Evolutionary conservation across 2,329 filamentous ascomycete species (phyloP), one percentile per base, ranked within the genome.

Genomic region (Monosporascus sp.): DNA sequence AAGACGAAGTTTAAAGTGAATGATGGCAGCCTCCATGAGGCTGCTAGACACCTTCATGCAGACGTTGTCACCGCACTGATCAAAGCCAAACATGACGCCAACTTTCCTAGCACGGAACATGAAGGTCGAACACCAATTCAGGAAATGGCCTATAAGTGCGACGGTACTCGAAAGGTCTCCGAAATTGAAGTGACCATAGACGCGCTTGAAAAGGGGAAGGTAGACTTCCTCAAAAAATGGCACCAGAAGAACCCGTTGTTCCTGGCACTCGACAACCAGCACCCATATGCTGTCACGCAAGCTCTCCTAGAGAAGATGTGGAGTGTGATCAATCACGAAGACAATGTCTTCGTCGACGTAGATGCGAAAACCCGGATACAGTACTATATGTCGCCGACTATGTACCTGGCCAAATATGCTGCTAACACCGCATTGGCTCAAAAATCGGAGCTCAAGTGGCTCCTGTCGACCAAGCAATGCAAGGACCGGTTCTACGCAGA

Each of bases 11-110:
- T 59, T 7, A 53, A 53, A 3, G 37, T 54, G 14, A 68, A 69
- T 48, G 67, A 70, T 37, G 67, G 68, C 5, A 69, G 66, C 52
- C 62, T 69, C 5, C 65, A 68, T 49, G 67, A 68, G 54, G 67
- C 67, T 1, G 59, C 65, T 5, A 59, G 65, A 7, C 54, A 61
- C 22, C 65, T 70, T 26, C 64, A 68, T 26, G 46, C 54, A 3
- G 53, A 60, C 17, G 58, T 59, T 7, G 62, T 68, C 46, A 53
- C 56, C 7, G 50, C 54, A 26, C 55, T 68, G 3, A 60, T 68
- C 14, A 58, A 66, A 16, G 55, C 58, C 5, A 60, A 62, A 7
- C 64, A 68, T 38, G 60, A 66, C 37, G 51, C 62, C 5, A 62
- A 67, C 49, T 67, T 63, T 53, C 50, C 60, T 20, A 67, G 62